phyloP scores from a whole-genome alignment of 352 stramenopile species.

The Phytophthora pseudosyringae region DNA sequence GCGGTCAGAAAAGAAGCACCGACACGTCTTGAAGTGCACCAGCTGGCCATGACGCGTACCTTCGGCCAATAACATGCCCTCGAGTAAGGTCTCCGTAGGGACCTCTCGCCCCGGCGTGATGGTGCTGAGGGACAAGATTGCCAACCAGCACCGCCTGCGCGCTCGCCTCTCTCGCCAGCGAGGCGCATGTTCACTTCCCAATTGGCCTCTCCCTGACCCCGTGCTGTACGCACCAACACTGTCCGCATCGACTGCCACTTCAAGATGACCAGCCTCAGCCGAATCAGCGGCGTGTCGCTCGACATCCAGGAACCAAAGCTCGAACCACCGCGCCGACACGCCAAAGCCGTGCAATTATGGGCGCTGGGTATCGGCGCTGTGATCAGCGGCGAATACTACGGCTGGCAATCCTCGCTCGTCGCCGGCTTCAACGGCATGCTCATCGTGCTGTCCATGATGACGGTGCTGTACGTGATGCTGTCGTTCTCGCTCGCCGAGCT shows the following conservation, averaged over 20 bases:
- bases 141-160: background rate
- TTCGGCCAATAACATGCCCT: conserved; percentile 18
- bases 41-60: conserved; percentile 25
- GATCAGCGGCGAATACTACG: conserved; percentile 59
- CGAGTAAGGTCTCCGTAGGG: conserved; percentile 15
- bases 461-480: conserved; percentile 64
- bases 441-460: conserved; percentile 60
- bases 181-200: conserved; percentile 16
- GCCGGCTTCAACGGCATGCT: conserved; percentile 64
- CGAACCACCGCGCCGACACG: conserved; percentile 43
- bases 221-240: background rate
- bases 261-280: conserved; percentile 32
- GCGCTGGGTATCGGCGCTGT: conserved; percentile 53
- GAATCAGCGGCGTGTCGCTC: conserved; percentile 29
- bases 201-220: conserved; percentile 16
- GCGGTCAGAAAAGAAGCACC: conserved; percentile 14
- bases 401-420: conserved; percentile 63
- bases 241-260: background rate
- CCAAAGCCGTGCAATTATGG: conserved; percentile 63
- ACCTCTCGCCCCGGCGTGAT: conserved; percentile 16
- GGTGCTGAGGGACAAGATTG: conserved; percentile 19
- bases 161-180: background rate
- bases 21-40: conserved; percentile 23
- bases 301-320: conserved; percentile 30
- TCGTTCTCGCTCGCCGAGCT: conserved; percentile 74